A percentile compares a stretch with the other conserved stretches of the same genome.
Conservation (phyloP, 352 stramenopile genomes). For the Phytopythium chamaehyphon region DNA sequence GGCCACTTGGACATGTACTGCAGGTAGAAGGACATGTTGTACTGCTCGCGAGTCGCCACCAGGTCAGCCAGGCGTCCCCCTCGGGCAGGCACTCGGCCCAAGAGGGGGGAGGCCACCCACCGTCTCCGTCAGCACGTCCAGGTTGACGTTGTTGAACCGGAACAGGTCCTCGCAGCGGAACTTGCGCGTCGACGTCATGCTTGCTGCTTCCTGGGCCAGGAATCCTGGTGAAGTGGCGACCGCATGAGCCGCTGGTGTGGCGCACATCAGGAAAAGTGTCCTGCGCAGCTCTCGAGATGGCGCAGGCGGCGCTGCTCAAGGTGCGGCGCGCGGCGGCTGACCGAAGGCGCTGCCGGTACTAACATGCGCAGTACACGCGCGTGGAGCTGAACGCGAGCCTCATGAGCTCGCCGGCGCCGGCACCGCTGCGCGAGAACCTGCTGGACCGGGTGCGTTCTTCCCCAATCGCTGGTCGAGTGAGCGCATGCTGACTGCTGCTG, state of each 20-base stretch:
- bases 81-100: no score
- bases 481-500: neutral
- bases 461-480: neutral
- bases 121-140: conserved; percentile 96
- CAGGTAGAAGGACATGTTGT: conserved; percentile 98
- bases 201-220: no score
- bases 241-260: no score
- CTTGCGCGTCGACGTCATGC: conserved; percentile 94
- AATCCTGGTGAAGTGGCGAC: no score
- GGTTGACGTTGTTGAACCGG: conserved; percentile 98
- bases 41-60: no score
- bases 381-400: conserved; percentile 55
- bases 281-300: neutral
- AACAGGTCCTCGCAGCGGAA: conserved; percentile 97
- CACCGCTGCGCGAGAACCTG: conserved; percentile 54
- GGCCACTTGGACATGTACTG: conserved; percentile 97
- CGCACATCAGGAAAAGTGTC: no score
- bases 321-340: neutral
- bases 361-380: conserved; percentile 47
- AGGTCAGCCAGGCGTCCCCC: no score
- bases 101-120: conserved; percentile 24
- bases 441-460: conserved; percentile 44
- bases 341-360: neutral
- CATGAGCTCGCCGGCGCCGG: conserved; percentile 30
- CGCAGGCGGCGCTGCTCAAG: conserved; percentile 2